These are phyloP conservation scores for Penicillium parvum DNA, from an alignment of 495 filamentous ascomycete species.

Conservation along the genomic window DNA sequence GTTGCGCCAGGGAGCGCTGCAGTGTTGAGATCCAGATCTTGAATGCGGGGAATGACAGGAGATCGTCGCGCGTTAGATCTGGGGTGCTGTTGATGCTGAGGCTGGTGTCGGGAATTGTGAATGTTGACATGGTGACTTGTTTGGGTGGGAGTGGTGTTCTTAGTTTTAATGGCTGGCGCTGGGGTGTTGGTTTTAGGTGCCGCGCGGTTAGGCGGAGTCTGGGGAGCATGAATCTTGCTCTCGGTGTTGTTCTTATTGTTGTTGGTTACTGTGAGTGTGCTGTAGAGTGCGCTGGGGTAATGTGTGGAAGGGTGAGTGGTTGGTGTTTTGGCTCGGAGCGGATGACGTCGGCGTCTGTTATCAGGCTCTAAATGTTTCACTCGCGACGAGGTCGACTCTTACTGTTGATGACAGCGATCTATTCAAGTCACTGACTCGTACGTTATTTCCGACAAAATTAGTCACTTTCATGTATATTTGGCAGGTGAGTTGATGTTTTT, in stretches of 20 bases:
- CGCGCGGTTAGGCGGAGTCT: constrained; percentile 9
- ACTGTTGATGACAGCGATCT: no score
- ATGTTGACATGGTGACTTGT: constrained; percentile 12
- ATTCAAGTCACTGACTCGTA: no score
- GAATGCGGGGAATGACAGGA: constrained; percentile 70
- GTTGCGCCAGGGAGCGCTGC: constrained; percentile 57
- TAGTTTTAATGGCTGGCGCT: not conserved
- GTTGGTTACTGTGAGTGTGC: no score
- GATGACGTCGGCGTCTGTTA: no score
- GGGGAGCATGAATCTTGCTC: constrained; percentile 6
- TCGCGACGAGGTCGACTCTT: no score
- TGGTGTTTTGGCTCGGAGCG: no score
- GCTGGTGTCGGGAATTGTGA: constrained; percentile 12
- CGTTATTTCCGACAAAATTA: no score
- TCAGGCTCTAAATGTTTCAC: no score
- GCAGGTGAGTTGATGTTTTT: no score
- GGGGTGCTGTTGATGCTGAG: constrained; percentile 54
- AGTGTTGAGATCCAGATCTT: constrained; percentile 68
- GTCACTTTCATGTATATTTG: no score
- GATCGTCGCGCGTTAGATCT: constrained; percentile 55
- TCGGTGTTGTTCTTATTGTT: not conserved
- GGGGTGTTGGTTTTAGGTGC: constrained; percentile 3
- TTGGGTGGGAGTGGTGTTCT: not conserved
- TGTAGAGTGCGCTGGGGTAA: no score
- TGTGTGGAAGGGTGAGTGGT: no score